Evolutionary conservation across 164 flowering plant species (phyloP), one percentile per base, ranked within the genome.

Genomic region (Santalum album): DNA sequence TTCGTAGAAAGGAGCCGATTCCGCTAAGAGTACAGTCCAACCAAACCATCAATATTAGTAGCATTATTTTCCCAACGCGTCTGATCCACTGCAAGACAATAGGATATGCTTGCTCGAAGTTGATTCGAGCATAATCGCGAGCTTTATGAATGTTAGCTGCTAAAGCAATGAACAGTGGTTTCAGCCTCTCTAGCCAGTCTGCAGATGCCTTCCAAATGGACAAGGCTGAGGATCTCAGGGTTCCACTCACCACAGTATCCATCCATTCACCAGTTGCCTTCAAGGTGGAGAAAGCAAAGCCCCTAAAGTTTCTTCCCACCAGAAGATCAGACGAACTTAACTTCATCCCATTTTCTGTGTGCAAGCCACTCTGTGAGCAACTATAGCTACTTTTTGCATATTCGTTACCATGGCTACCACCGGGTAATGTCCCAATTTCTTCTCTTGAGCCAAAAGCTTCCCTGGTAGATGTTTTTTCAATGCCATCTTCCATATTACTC

Each of bases 1-100:
- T 66, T 35, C 83, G 87, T 21, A 84, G 32, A 64, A 87, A 77
- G 38, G 96, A 89, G 53, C 80, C 79, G 25, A 86, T 69, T 47
- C 99, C 99, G 65, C 96, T 74, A 48, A 89, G 57, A 62, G 82
- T 53, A 60, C 91, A 89, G 67, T 85, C 85, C 76, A 92, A 62
- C 96, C 96, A 89, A 53, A 89, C 65, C 79, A 86, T 65, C 24
- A 78, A 71, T 49, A 92, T 44, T 52, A 86, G 77, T 58, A 92
- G 78, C 61, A 80, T n/a, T 40, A 87, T 58, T 49, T 72, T 89
- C 56, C 84, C 85, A 56, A 85, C 34, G 60, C 79, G 72, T 63
- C 62, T 50, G 26, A 83, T 71, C 89, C 86, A 85, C 51, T 69
- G 78, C 72, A 74, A 65, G 44, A 80, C 60, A 63, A 92, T 60